Evolutionary conservation across 495 filamentous ascomycete species (phyloP).

Genomic region (Cladorrhinum samala): DNA sequence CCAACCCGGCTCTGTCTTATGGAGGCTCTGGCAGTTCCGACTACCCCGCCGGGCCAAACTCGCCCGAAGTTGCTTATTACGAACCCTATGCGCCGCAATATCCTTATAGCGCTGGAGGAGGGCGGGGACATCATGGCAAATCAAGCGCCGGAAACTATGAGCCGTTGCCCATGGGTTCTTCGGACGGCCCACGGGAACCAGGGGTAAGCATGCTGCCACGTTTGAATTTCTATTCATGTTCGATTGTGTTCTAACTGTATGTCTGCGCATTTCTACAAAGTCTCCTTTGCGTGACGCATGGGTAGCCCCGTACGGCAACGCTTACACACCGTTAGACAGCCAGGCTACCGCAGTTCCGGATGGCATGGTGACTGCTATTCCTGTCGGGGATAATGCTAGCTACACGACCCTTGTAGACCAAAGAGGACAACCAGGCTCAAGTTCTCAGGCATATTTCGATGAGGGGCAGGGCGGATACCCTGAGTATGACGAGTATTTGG

Average conservation of each 20-base stretch:
- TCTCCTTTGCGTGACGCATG: not conserved
- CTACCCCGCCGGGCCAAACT: constrained; percentile 3
- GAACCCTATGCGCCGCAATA: constrained; percentile 17
- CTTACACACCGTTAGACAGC: constrained; percentile 9
- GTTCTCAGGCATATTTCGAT: not conserved
- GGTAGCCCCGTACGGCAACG: constrained; percentile 7
- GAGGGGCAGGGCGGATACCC: not conserved
- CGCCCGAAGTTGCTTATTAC: constrained; percentile 23
- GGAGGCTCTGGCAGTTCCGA: constrained; percentile 5
- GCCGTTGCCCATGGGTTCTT: constrained; percentile 4
- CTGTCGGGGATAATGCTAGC: not conserved
- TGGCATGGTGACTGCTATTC: not conserved
- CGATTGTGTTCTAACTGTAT: not conserved
- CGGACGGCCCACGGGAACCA: constrained; percentile 6
- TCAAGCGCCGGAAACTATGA: not conserved
- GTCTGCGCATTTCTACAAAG: not conserved
- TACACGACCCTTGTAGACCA: not conserved
- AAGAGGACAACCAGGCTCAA: not conserved
- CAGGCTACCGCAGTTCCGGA: constrained; percentile 1
- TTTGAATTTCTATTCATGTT: not conserved
- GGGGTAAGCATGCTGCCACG: constrained; percentile 5
- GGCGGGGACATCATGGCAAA: constrained; percentile 6
- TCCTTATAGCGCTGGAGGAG: not conserved
- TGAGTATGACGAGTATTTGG: not conserved
- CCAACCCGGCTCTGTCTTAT: not conserved